Conservation (phyloP, 345 rosid species). For the Excoecaria agallocha region DNA sequence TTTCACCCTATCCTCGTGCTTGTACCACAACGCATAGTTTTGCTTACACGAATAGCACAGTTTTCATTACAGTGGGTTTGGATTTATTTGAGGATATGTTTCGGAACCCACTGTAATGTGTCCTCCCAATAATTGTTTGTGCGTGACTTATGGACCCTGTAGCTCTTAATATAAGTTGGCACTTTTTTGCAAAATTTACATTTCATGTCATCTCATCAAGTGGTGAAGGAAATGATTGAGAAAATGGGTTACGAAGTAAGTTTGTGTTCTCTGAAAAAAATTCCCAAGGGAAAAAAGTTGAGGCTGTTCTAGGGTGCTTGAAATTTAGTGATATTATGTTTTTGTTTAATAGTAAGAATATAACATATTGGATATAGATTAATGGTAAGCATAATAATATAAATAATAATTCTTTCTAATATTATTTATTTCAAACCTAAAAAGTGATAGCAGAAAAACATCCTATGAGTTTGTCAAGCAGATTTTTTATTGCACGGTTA, state of each 20-base stretch:
- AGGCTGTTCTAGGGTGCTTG: background rate
- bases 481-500: no score
- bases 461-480: no score
- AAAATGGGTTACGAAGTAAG: conserved; percentile 85
- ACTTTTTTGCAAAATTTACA: conserved; percentile 7
- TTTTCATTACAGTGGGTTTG: background rate
- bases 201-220: conserved; percentile 41
- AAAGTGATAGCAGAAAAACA: no score
- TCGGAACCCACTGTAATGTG: no score
- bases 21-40: background rate
- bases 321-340: background rate
- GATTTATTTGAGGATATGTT: no score
- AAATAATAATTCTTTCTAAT: no score
- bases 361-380: background rate
- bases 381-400: no score
- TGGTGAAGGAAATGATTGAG: conserved; percentile 83
- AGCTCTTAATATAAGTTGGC: background rate
- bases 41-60: background rate
- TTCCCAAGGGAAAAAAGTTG: background rate
- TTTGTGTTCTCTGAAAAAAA: conserved; percentile 10
- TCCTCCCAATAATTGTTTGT: conserved; percentile 92
- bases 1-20: background rate
- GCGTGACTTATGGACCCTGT: conserved; percentile 32
- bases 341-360: background rate
- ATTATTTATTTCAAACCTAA: no score